Evolutionary conservation across 129 eudicot species (phyloP), one percentile per base, ranked within the genome.

Genomic region (Lactuca saligna): DNA sequence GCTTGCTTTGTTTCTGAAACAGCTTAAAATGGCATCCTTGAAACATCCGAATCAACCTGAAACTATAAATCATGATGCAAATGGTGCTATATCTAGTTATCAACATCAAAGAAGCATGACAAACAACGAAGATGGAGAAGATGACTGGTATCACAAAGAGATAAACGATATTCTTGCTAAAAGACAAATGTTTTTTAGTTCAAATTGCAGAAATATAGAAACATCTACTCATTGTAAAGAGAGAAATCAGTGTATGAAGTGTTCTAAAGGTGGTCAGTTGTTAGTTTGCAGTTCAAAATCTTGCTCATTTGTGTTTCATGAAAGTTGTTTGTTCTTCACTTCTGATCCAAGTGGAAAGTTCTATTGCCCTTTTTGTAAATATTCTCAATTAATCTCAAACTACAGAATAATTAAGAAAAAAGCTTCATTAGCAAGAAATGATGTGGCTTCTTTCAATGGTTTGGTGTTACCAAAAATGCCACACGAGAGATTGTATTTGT

Each of bases 351-450:
- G 32, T 2, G 86, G 79, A 32, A 78, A 68, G 4, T 90, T 90
- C 59, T 86, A 75, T 77, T 90, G 97, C 75, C 93, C 93, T 12
- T 84, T 84, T 54, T 90, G 97, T 82, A 80, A 78, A 48, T 86
- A 86, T 76, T 82, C 83, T 29, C 85, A 74, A 63, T 80, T 82
- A 53, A 68, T 84, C 38, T 78, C 87, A 10, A 69, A 80, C 54
- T 90, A 68, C 69, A 33, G 63, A 39, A 77, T 66, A 66, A 68
- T 63, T 70, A 82, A 80, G 87, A 76, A 60, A 69, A 80, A 67
- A 59, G 35, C 54, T 13, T 69, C 78, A 54, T 63, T 67, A 65
- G 82, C 89, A 46, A 81, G 82, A 68, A 86, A 75, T 48, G 75
- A 81, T 46, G 65, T 89, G 41, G 63, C 80, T 1, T 38, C 51